Percentiles rank a stretch among this genome's conserved stretches.
phyloP scores from a whole-genome alignment of 2,329 filamentous ascomycete species.

The Colletotrichum spaethianum region DNA sequence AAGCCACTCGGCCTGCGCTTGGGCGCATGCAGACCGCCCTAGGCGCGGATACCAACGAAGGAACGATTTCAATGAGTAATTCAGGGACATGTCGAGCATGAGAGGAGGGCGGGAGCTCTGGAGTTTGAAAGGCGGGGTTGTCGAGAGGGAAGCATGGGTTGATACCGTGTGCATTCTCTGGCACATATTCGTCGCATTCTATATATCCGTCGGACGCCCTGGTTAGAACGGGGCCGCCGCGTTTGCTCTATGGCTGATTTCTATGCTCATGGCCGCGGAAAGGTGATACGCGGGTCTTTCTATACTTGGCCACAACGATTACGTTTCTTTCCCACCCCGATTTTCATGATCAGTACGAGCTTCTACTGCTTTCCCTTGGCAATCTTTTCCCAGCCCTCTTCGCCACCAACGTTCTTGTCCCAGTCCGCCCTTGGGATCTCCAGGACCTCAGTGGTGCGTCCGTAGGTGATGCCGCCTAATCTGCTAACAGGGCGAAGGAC shows the following conservation, averaged over 20 bases:
- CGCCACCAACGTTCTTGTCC: conserved; percentile 64
- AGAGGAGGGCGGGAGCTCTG: background rate
- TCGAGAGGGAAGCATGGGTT: background rate
- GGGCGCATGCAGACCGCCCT: background rate
- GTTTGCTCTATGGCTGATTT: background rate
- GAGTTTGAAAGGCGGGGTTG: conserved; percentile 12
- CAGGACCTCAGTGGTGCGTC: conserved; percentile 75
- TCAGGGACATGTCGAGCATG: background rate
- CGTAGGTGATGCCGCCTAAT: conserved; percentile 90
- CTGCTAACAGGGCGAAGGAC: conserved; percentile 83
- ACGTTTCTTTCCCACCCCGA: background rate
- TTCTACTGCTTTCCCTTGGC: conserved; percentile 59
- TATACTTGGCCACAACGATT: background rate
- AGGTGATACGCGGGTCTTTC: background rate
- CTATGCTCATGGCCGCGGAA: background rate
- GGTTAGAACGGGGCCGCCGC: conserved; percentile 3
- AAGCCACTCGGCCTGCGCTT: background rate
- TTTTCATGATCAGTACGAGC: background rate
- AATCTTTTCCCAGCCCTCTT: conserved; percentile 71
- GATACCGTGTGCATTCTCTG: conserved; percentile 5
- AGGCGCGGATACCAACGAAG: background rate
- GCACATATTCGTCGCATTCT: conserved; percentile 2
- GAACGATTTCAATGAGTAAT: conserved; percentile 12
- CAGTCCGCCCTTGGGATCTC: conserved; percentile 79
- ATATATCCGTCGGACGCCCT: conserved; percentile 26